Base-by-base conservation (phyloP, 345 rosid genomes). In the Alliaria petiolata region DNA sequence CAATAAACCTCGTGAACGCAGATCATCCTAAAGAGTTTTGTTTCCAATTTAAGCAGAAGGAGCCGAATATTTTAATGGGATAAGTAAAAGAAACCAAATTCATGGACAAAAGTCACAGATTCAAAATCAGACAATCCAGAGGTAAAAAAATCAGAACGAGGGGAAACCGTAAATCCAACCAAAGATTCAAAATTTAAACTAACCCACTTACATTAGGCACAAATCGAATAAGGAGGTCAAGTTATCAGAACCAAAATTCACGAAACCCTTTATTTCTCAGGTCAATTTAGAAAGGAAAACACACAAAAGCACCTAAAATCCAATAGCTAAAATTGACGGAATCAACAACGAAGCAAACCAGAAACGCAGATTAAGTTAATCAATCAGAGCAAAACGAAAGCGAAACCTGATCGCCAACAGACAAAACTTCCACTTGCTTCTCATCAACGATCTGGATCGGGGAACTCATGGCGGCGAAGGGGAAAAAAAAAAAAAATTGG, bases 381-480 rank as follows among this genome's bases (percentile, higher is more conserved):
- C 5, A 34, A 51, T 10, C 0, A 53, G 47, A 42, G 62, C 0
- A 62, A 53, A 26, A 44, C 28, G 56, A 19, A 43, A 33, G 33
- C 4, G 52, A 62, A 56, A 78, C 84, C 79, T 78, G 77, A 43
- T 66, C 71, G 9, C 28, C 49, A 70, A 59, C 57, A 34, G 72
- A 39, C n/a, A 74, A 76, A 69, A 40, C 15, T 15, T 40, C 64
- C 1, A 74, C n/a, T 20, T 7, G 67, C 69, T 74, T 57, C 69
- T 77, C 79, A 66, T 38, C 72, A 51, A 59, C 76, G 67, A 65
- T 69, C 70, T 77, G 55, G 79, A 49, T 19, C 11, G 65, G 70
- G 51, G 71, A 80, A 74, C 60, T 66, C 83, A 81, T 81, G 49
- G 62, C 46, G 33, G 61, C 56, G 45, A n/a, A 51, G 52, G 28